Evolutionary conservation across 768 basidiomycete genomes (phyloP), one percentile per base, ranked within the genome.

Genomic region (Collybia nuda): DNA sequence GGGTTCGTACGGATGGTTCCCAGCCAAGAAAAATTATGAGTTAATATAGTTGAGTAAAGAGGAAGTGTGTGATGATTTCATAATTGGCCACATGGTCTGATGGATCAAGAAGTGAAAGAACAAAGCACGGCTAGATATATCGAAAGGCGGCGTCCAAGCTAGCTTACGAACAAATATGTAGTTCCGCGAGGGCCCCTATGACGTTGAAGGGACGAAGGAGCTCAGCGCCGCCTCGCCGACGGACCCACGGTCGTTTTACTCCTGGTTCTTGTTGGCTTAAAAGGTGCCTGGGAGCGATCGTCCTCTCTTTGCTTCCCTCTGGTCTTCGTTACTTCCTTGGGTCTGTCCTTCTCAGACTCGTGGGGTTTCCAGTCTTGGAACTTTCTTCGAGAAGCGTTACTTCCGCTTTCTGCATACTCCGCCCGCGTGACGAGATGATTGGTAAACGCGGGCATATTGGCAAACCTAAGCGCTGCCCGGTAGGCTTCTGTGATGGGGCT

Each of bases 341-440:
- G 59, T 59, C 58, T 66, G 52, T 64, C 65, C 56, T 63, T 71
- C 62, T 71, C 72, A 50, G 60, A 45, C 57, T 68, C 69, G 36
- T 63, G 66, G 28, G 62, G 63, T 59, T 78, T 80, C 84, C 83
- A 83, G 52, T 82, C 80, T 21, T 67, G 73, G 68, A 94, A 91
- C 62, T 88, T 91, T 51, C 85, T 76, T 55, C 90, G 79, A 51
- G 82, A 82, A 50, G 87, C 86, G 52, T 74, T 80, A 56, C 83
- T 87, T 29, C 94, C 94, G 53, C 78, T 79, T 69, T 98, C 94
- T 43, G 81, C 72, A 68, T 96, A 98, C 64, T 98, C 93, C 42
- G 80, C 82, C 39, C 88, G 74, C 3, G 91, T 91, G 54, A 93
- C 81, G 24, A 81, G 76, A 17, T 72, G 69, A 26, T 73, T 67